phyloP scores from a whole-genome alignment of 352 stramenopile genomes.

The Phytophthora foliorum region DNA sequence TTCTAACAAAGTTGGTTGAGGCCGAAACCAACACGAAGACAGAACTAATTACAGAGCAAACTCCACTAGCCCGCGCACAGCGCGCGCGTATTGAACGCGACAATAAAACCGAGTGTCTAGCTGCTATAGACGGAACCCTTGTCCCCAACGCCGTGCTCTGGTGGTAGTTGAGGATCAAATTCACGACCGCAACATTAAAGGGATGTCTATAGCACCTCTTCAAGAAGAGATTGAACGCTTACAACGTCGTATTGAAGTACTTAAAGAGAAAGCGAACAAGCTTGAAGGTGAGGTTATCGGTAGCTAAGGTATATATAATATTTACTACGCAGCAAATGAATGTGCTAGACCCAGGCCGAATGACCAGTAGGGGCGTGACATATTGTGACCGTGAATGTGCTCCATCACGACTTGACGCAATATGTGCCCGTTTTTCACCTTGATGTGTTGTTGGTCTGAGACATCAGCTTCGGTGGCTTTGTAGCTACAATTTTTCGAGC shows the following conservation, averaged over 20 bases:
- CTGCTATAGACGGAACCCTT: conserved; percentile 6
- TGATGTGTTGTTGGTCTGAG: background rate
- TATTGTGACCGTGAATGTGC: conserved; percentile 7
- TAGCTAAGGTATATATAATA: background rate
- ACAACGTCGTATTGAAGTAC: background rate
- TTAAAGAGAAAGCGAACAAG: background rate
- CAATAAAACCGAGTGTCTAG: background rate
- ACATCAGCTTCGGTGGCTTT: background rate
- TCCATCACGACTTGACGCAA: conserved; percentile 3
- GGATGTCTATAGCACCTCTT: background rate
- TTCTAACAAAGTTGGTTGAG: background rate
- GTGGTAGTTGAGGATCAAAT: background rate
- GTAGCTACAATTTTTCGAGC: conserved; percentile 3
- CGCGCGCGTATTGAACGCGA: background rate
- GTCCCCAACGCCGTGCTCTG: background rate
- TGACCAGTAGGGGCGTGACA: background rate
- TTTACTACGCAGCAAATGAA: no score
- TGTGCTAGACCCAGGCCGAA: no score
- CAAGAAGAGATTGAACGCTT: background rate
- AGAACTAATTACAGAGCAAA: conserved; percentile 1
- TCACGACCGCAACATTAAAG: background rate
- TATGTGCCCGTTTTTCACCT: conserved; percentile 13
- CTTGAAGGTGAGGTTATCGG: background rate
- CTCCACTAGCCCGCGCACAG: conserved; percentile 1
- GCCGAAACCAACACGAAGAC: background rate